Conservation (phyloP, 345 rosid genomes). For the Diplotaxis tenuifolia region DNA sequence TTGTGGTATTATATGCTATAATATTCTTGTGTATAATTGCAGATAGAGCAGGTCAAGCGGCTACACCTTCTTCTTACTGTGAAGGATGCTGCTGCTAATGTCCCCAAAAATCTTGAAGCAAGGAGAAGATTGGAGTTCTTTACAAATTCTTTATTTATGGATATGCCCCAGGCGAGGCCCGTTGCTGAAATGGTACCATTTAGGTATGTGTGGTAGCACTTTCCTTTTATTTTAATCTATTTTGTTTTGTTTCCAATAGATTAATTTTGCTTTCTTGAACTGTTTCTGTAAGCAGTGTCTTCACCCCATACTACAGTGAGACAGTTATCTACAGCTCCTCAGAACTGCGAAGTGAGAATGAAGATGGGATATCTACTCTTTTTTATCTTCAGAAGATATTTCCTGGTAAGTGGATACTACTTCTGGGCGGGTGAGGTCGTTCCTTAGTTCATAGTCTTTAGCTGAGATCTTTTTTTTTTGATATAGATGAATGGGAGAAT, state of each 20-base stretch:
- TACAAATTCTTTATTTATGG: constrained; percentile 89
- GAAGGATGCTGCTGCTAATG: constrained; percentile 86
- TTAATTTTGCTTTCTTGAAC: neutral
- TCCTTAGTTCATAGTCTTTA: constrained; percentile 7
- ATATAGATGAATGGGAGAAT: constrained; percentile 96
- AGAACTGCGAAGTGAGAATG: constrained; percentile 87
- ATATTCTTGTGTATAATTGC: constrained; percentile 34
- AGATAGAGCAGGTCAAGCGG: constrained; percentile 94
- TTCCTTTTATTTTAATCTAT: neutral
- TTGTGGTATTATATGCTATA: constrained; percentile 27
- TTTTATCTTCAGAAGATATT: constrained; percentile 98
- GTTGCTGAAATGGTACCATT: constrained; percentile 90
- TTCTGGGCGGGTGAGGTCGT: constrained; percentile 10
- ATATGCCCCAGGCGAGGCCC: constrained; percentile 86
- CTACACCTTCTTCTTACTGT: constrained; percentile 95
- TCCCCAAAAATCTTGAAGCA: constrained; percentile 98
- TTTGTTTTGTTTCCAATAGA: neutral
- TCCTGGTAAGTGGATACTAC: constrained; percentile 59
- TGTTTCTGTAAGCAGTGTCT: constrained; percentile 59
- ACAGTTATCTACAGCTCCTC: constrained; percentile 92
- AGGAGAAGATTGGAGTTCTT: constrained; percentile 94
- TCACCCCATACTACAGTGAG: constrained; percentile 99
- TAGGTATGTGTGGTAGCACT: constrained; percentile 44
- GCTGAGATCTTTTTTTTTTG: constrained; percentile 22
- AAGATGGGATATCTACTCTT: constrained; percentile 95